Base-by-base conservation (phyloP, 495 filamentous ascomycete species). In the Chaetomium fimeti region DNA sequence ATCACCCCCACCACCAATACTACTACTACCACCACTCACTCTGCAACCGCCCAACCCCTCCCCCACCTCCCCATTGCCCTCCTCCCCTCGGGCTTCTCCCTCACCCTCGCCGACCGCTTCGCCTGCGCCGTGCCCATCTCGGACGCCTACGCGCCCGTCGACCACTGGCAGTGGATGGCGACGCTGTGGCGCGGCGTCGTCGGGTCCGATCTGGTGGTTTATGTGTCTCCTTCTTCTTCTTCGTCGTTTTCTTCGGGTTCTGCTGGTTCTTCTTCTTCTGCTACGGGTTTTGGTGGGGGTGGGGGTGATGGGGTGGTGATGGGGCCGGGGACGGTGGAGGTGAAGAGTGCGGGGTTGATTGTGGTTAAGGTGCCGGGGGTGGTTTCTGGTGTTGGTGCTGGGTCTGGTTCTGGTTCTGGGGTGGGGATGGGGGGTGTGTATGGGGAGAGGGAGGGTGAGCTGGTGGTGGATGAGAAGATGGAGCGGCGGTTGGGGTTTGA, bases 161-260 rank as follows among this genome's bases (percentile, higher is more conserved):
- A 98, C 70, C 94, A 98, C 73, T 98, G 94, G 94, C 92, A 97
- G 76, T 97, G 94, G 94, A 91, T 93, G 81, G 94, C 93, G 29
- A 94, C 90, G 57, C 82, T 97, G 3, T 98, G 93, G 93, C 88
- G 93, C 2, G 89, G 90, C 2, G 89, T 91, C 58, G 83, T 93
- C 0, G 92, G 91, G 0, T 85, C 93, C 0, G 94, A 98, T 76
- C 80, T 97, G 64, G 96, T 91, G 0, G 83, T 98, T 24, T 93
- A 85, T 66, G 82, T 88, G 77, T 79, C 64, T 62, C 20, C 28
- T 13, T 18, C 20, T 28, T 3, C 32, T 24, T 24, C 57, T 1
- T 66, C 49, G 3, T 1, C 32, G 7, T 36, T 11, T 36, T 36
- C 32, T 36, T 36, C 8, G 3, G 29, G 64, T 62, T 18, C 28